Evolutionary conservation across 108 stramenopile species (phyloP), one percentile per base, ranked within the genome.

Genomic region (Mediolabrus comicus): DNA sequence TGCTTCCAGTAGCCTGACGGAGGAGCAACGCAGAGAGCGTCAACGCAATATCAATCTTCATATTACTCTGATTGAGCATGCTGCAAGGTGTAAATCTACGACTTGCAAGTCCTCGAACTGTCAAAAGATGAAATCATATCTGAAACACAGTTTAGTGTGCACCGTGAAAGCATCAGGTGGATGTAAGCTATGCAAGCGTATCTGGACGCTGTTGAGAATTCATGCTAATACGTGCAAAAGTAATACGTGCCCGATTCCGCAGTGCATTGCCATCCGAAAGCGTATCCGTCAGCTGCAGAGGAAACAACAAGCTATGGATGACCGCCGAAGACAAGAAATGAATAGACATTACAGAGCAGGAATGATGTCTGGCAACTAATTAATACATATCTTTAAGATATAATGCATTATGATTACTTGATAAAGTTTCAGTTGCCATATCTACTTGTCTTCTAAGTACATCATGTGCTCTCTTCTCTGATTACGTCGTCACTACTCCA

Each of bases 1-100:
- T 58, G 62, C 51, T 17, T 62, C 71, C n/a, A 87, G 65, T 70
- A 87, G 86, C 31, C 63, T 91, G 13, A 87, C 91, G 2, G 89
- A 88, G 34, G 85, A 79, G 5, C 87, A 92, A 65, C 82, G 94
- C 9, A 77, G 69, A 52, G 87, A 92, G 52, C 87, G 97, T 4
- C 89, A 96, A 41, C 74, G 92, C 34, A 93, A 92, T 69, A 82
- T 99, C 35, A 65, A 85, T 81, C 83, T 97, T 5, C 98, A 99
- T 65, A 97, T 99, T 72, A 89, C 97, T 72, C 86, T 98, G 17
- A 95, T 98, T 67, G 90, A 88, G 68, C 98, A 99, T 71, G 97
- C 98, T n/a, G 87, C 97, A 7, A 75, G 84, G 0, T 99, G 98
- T 80, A 75, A 59, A 13, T 84, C 89, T n/a, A 12, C 75, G 22